These are phyloP conservation scores for Pleurotus cornucopiae DNA, from an alignment of 768 basidiomycete species.

Conservation along the genomic window DNA sequence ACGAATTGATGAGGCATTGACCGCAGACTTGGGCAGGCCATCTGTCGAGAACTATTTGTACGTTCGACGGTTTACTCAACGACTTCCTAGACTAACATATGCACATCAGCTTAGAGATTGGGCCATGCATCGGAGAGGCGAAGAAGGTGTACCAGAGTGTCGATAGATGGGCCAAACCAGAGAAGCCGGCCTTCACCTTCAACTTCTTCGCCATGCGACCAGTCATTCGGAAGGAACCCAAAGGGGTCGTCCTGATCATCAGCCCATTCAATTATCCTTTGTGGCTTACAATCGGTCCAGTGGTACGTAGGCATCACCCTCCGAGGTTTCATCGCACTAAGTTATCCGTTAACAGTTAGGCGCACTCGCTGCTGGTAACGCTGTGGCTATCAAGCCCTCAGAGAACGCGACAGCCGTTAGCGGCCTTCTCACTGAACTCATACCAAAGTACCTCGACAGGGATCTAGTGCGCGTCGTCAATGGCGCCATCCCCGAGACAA, in stretches of 20 bases:
- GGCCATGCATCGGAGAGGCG: constrained; percentile 45
- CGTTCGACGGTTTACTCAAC: constrained; percentile 5
- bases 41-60: constrained; percentile 52
- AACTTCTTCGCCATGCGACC: constrained; percentile 60
- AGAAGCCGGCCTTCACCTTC: constrained; percentile 49
- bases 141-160: constrained; percentile 56
- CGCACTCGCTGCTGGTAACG: constrained; percentile 78
- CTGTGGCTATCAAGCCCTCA: constrained; percentile 72
- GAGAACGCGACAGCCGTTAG: constrained; percentile 58
- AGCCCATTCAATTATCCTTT: constrained; percentile 76
- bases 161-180: constrained; percentile 71
- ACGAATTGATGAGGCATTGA: constrained; percentile 55
- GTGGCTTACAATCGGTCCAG: constrained; percentile 50
- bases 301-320: constrained; percentile 36
- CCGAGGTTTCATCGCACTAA: not conserved
- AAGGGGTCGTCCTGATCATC: constrained; percentile 70
- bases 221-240: constrained; percentile 67
- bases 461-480: constrained; percentile 62
- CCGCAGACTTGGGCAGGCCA: constrained; percentile 61
- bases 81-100: not conserved
- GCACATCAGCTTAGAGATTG: constrained; percentile 54
- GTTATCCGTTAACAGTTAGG: constrained; percentile 34
- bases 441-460: constrained; percentile 73
- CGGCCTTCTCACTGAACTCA: constrained; percentile 57
- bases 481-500: constrained; percentile 62